Evolutionary conservation across 1,284 basidiomycete genomes (phyloP).

Genomic region (Rhodotorula sp.): DNA sequence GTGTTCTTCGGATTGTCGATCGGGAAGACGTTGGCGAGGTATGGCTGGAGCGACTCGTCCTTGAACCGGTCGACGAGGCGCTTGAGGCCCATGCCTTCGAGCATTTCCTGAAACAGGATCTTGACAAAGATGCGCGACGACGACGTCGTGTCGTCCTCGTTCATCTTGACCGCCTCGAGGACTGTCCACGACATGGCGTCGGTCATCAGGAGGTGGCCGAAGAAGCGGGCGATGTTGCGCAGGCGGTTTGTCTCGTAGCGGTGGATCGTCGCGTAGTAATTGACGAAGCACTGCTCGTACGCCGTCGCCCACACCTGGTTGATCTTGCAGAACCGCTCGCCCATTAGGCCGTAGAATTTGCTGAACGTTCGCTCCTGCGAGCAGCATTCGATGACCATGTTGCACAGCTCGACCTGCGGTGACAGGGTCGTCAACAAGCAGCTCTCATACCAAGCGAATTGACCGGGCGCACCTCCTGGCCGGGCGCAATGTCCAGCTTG

Average conservation of each 20-base stretch:
- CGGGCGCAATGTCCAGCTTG: constrained; percentile 86
- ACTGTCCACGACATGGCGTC: constrained; percentile 89
- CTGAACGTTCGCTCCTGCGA: constrained; percentile 98
- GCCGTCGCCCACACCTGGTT: constrained; percentile 89
- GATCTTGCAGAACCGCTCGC: constrained; percentile 93
- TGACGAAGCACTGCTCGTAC: constrained; percentile 82
- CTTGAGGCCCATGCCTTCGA: constrained; percentile 88
- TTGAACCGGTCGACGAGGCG: constrained; percentile 78
- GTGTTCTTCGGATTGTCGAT: constrained; percentile 95
- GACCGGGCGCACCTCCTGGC: constrained; percentile 70
- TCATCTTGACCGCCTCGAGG: constrained; percentile 83
- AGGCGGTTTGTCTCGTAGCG: constrained; percentile 98
- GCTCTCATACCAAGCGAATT: too few relatives aligned
- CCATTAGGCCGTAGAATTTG: constrained; percentile 91
- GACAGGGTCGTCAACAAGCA: neutral
- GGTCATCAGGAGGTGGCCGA: constrained; percentile 80
- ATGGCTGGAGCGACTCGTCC: constrained; percentile 58
- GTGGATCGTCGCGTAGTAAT: constrained; percentile 95
- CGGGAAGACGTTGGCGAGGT: constrained; percentile 85
- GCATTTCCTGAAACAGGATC: constrained; percentile 91
- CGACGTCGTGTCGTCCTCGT: constrained; percentile 95
- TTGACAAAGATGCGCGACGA: constrained; percentile 97
- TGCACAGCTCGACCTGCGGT: constrained; percentile 83
- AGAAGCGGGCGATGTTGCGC: constrained; percentile 94
- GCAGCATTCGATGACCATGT: constrained; percentile 99